phyloP scores from a whole-genome alignment of 1,284 basidiomycete genomes.

The Takashimella koratensis region DNA sequence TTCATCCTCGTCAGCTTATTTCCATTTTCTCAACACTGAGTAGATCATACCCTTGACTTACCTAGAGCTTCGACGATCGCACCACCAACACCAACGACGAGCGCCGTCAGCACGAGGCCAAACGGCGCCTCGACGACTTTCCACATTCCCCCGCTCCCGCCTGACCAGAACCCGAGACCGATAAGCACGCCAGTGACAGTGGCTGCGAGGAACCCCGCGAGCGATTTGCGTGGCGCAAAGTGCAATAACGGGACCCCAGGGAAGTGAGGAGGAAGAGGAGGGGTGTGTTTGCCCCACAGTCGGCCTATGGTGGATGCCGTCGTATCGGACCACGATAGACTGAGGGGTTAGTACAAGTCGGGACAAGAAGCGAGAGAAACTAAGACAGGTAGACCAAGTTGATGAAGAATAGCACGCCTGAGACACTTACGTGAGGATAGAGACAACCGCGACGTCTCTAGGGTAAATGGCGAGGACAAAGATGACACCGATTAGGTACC shows the following conservation, averaged over 20 bases:
- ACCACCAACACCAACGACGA: constrained; percentile 69
- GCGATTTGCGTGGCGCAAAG: constrained; percentile 51
- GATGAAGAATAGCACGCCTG: too few species aligned
- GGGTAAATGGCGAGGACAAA: constrained; percentile 76
- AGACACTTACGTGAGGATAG: constrained; percentile 73
- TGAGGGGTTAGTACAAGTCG: too few species aligned
- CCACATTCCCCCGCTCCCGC: constrained; percentile 55
- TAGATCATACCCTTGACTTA: too few species aligned
- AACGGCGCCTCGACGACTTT: constrained; percentile 39
- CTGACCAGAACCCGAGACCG: constrained; percentile 70
- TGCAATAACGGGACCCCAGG: constrained; percentile 36
- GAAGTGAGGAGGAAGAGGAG: constrained; percentile 62
- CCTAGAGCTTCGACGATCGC: constrained; percentile 80
- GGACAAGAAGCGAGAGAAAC: too few species aligned
- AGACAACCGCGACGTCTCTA: constrained; percentile 78
- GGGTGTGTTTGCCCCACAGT: constrained; percentile 71
- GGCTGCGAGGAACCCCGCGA: constrained; percentile 88
- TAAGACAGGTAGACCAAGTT: too few species aligned
- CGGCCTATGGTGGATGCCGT: constrained; percentile 90
- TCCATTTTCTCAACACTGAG: too few species aligned
- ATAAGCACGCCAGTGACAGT: constrained; percentile 70
- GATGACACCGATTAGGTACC: constrained; percentile 91
- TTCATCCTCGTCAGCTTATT: background rate
- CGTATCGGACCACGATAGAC: constrained; percentile 95
- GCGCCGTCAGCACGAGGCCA: constrained; percentile 52